These are phyloP conservation scores for Seiridium cupressi DNA, from an alignment of 2,329 filamentous ascomycete species.

Conservation along the genomic window DNA sequence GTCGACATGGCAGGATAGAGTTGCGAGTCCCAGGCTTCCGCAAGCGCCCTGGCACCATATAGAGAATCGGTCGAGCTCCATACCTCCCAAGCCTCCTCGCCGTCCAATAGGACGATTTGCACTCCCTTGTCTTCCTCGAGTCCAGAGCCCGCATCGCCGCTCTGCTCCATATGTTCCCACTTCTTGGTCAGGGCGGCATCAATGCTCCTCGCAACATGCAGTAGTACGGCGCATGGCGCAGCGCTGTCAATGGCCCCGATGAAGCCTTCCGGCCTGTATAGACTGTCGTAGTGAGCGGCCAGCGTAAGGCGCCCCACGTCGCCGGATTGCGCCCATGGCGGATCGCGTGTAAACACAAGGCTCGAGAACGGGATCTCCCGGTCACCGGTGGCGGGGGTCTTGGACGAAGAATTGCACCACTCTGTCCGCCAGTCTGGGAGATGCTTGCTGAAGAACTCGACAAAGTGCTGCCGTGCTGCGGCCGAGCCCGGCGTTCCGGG, in stretches of 20 bases:
- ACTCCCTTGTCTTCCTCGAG: conserved; percentile 78
- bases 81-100: conserved; percentile 83
- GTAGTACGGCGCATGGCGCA: conserved; percentile 88
- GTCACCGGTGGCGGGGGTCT: conserved; percentile 72
- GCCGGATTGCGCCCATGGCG: conserved; percentile 73
- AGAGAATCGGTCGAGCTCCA: conserved; percentile 84
- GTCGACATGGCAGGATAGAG: conserved; percentile 70
- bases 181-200: conserved; percentile 78
- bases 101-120: conserved; percentile 87
- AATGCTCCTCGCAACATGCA: conserved; percentile 80
- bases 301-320: conserved; percentile 80
- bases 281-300: conserved; percentile 92
- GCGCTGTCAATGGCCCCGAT: conserved; percentile 93
- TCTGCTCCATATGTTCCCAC: conserved; percentile 71
- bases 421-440: conserved; percentile 78
- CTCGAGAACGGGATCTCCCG: conserved; percentile 80
- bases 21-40: conserved; percentile 74
- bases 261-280: conserved; percentile 77
- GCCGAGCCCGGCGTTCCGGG: conserved; percentile 77
- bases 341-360: conserved; percentile 82
- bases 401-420: conserved; percentile 87
- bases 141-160: conserved; percentile 48
- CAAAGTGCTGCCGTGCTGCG: conserved; percentile 76
- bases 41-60: conserved; percentile 81
- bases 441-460: conserved; percentile 71